Conservation (phyloP, 2,329 filamentous ascomycete genomes). For the Geosmithia putterillii region DNA sequence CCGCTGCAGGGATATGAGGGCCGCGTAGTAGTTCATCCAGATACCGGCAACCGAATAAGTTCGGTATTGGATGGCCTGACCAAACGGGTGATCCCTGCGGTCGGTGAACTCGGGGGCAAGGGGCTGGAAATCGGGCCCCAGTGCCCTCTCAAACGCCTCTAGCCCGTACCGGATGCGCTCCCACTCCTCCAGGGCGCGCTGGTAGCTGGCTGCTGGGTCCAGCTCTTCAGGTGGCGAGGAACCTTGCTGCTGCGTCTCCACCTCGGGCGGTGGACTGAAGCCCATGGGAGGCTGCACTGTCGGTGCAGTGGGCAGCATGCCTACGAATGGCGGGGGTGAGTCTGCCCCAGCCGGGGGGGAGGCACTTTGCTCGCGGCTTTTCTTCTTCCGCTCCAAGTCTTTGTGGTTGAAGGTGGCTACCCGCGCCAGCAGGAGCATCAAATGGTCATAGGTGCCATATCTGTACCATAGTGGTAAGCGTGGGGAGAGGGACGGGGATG, state of each 20-base stretch:
- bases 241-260: conserved; percentile 2
- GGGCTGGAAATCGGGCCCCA: conserved; percentile 67
- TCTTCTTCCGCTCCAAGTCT: conserved; percentile 69
- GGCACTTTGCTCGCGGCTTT: conserved; percentile 25
- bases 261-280: conserved; percentile 32
- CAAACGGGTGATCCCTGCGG: conserved; percentile 62
- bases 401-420: conserved; percentile 66
- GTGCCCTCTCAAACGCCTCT: conserved; percentile 47
- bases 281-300: conserved; percentile 39
- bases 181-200: conserved; percentile 70
- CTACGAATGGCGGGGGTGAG: conserved; percentile 35
- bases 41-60: conserved; percentile 80
- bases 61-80: conserved; percentile 66
- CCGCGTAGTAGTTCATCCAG: conserved; percentile 81
- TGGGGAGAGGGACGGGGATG: not conserved
- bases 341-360: conserved; percentile 12
- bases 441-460: conserved; percentile 81
- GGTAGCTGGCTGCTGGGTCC: conserved; percentile 51
- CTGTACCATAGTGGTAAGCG: conserved; percentile 26
- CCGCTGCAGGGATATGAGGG: conserved; percentile 69
- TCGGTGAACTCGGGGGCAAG: conserved; percentile 54
- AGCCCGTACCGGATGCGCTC: conserved; percentile 62
- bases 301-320: conserved; percentile 41
- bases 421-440: conserved; percentile 70
- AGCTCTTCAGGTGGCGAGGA: conserved; percentile 25